Evolutionary conservation across 2,329 filamentous ascomycete species (phyloP), one percentile per base, ranked within the genome.

Genomic region (Colletotrichum lentis): DNA sequence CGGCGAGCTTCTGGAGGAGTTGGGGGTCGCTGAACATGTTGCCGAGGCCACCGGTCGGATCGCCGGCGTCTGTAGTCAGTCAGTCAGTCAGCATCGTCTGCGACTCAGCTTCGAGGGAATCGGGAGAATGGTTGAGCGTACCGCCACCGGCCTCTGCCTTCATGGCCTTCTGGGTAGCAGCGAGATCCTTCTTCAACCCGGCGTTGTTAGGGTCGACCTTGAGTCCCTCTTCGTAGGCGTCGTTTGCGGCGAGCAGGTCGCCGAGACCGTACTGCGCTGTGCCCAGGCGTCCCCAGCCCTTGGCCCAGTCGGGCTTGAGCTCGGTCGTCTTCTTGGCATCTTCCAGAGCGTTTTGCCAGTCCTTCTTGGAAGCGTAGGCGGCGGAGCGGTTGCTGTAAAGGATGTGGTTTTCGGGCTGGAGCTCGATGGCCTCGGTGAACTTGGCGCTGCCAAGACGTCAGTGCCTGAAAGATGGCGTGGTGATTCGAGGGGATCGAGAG

Each of bases 381-480:
- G 88, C 96, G 37, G 96, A 98, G 73, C 96, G 90, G 83, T 99
- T 99, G 77, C 94, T 98, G 86, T 95, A 99, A 66, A 99, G 91
- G 73, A 99, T 95, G 81, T 99, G 96, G 81, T 99, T 99, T 70
- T 85, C 83, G 57, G 94, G 91, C 71, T 97, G 92, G 76, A 97
- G 82, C 64, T 89, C 91, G 77, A 99, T 97, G 60, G 96, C 96
- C 81, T 97, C 87, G 66, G 94, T 91, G 82, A 99, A 99, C 78
- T 97, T 96, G 73, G 94, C 91, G 79, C 95, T 97, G 74, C 50
- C 55, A 49, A 47, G 66, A 44, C 5, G 70, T 76, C 43, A 76
- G 72, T 50, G 53, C 20, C 37, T 4, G n/a, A 12, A 16, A 35
- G 31, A 35, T 35, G 8, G 31, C 8, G 3, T 24, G 5, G 11